Conservation (phyloP, 2,329 filamentous ascomycete species). For the Colletotrichum sojae region DNA sequence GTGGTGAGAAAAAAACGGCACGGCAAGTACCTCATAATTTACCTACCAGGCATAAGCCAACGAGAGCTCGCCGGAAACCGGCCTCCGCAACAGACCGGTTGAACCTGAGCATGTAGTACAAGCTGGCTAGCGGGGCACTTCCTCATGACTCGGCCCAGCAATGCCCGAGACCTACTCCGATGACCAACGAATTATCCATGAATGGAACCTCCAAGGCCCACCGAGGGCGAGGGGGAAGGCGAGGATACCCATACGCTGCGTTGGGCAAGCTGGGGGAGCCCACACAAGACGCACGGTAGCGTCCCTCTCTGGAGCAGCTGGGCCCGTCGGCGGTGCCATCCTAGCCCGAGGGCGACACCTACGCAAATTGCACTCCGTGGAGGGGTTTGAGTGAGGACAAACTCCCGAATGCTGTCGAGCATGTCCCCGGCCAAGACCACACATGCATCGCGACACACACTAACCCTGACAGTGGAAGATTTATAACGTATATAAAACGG, state of each 20-base stretch:
- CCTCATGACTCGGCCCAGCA: constrained; percentile 37
- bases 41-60: neutral
- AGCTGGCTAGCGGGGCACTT: neutral
- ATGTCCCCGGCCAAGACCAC: constrained; percentile 24
- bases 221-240: constrained; percentile 12
- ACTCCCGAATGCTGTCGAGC: neutral
- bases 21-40: neutral
- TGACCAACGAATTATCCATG: constrained; percentile 36
- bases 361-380: constrained; percentile 2
- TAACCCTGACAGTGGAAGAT: constrained; percentile 1
- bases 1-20: constrained; percentile 8
- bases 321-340: constrained; percentile 17
- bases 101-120: neutral
- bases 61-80: constrained; percentile 13
- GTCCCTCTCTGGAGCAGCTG: constrained; percentile 11
- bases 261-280: constrained; percentile 12
- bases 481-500: constrained; percentile 30
- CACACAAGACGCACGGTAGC: constrained; percentile 20
- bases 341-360: constrained; percentile 18
- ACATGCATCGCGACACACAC: constrained; percentile 9
- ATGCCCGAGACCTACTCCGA: constrained; percentile 33
- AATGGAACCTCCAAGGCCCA: constrained; percentile 31
- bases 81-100: neutral
- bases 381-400: neutral
- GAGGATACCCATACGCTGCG: constrained; percentile 7